Percentiles rank a stretch among this genome's conserved stretches.
These are phyloP conservation scores for Gymnopilus dilepis DNA, from an alignment of 768 basidiomycete genomes.

Conservation along the genomic window DNA sequence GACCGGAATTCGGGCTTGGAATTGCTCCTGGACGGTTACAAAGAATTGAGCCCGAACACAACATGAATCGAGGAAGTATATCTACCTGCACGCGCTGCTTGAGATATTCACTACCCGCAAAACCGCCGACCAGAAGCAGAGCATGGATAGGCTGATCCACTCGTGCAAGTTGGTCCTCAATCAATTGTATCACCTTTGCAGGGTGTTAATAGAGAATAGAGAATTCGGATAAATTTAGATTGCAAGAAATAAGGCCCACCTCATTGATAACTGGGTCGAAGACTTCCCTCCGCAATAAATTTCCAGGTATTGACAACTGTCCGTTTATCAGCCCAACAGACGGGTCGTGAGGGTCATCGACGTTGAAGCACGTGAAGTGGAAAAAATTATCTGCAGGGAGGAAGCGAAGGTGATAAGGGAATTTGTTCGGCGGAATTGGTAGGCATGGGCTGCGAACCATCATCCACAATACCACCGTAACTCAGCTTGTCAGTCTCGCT, in stretches of 20 bases:
- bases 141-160: constrained; percentile 80
- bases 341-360: constrained; percentile 81
- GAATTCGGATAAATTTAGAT: background rate
- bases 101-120: constrained; percentile 85
- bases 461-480: constrained; percentile 75
- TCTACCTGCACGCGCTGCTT: constrained; percentile 78
- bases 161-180: constrained; percentile 75
- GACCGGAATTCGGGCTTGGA: constrained; percentile 67
- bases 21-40: constrained; percentile 55
- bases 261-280: constrained; percentile 88
- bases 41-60: constrained; percentile 11
- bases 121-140: constrained; percentile 88
- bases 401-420: constrained; percentile 6
- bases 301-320: constrained; percentile 83
- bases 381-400: constrained; percentile 71
- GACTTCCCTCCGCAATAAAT: constrained; percentile 79
- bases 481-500: constrained; percentile 87
- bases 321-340: constrained; percentile 82
- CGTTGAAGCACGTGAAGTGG: constrained; percentile 90
- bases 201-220: constrained; percentile 11
- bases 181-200: constrained; percentile 71
- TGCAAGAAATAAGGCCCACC: constrained; percentile 43
- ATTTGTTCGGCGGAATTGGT: background rate
- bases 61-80: constrained; percentile 16
- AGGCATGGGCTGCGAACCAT: constrained; percentile 52